Conservation (phyloP, 1,139 yeast species). For the Yamadazyma membranifaciens region DNA sequence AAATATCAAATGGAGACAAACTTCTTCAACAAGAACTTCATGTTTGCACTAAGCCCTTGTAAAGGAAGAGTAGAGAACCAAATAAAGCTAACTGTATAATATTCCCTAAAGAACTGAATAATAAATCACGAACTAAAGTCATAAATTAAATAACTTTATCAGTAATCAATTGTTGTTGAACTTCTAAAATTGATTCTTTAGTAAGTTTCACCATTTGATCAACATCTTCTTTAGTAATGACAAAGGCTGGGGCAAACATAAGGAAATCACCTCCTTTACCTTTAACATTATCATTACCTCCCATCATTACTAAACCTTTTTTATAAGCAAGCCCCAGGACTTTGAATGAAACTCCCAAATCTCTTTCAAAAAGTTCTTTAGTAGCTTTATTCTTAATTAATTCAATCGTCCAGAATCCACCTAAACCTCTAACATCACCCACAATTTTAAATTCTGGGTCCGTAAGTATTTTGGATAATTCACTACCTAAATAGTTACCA, state of each 20-base stretch:
- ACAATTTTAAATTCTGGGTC: slow-evolving; percentile 30
- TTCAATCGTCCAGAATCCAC: slow-evolving; percentile 62
- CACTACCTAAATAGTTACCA: slow-evolving; percentile 50
- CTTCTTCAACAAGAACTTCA: no score
- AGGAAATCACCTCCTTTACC: slow-evolving; percentile 46
- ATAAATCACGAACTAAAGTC: neutral
- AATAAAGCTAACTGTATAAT: neutral
- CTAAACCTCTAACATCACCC: slow-evolving; percentile 62
- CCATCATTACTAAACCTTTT: slow-evolving; percentile 46
- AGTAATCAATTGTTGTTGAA: slow-evolving; percentile 11
- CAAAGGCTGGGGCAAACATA: slow-evolving; percentile 50
- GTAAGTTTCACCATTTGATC: slow-evolving; percentile 34
- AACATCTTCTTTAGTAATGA: slow-evolving; percentile 44
- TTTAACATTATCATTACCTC: slow-evolving; percentile 32
- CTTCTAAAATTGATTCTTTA: slow-evolving; percentile 9
- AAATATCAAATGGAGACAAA: no score
- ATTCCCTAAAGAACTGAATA: neutral
- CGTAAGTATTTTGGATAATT: slow-evolving; percentile 27
- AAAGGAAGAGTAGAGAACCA: neutral
- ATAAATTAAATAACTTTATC: slow-evolving; percentile 8
- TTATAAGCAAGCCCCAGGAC: slow-evolving; percentile 35
- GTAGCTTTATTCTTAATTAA: slow-evolving; percentile 50
- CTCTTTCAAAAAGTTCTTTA: slow-evolving; percentile 44
- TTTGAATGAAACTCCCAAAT: slow-evolving; percentile 28
- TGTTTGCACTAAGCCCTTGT: no score